phyloP scores from a whole-genome alignment of 106 monocot genomes.

The Posidonia australis region DNA sequence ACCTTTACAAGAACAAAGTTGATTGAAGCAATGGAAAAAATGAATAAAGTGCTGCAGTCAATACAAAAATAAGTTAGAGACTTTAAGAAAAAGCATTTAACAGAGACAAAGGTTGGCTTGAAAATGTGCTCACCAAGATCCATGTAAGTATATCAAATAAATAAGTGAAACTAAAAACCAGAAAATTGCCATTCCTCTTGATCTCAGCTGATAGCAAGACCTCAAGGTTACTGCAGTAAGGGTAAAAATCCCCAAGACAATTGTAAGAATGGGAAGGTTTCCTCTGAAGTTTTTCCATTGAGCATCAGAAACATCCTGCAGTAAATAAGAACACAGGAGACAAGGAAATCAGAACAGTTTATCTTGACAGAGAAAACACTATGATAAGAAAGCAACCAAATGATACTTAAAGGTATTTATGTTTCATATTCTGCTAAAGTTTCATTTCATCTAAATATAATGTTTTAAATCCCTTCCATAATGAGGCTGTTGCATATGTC shows the following conservation, averaged over 20 bases:
- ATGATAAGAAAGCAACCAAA: neutral
- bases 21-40: constrained; percentile 50
- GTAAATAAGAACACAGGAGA: neutral
- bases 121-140: constrained; percentile 66
- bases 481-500: neutral
- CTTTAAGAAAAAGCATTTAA: constrained; percentile 6
- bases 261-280: constrained; percentile 63
- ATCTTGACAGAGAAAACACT: neutral
- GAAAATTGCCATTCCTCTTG: constrained; percentile 56
- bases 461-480: no score
- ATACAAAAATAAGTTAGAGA: constrained; percentile 13
- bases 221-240: constrained; percentile 43
- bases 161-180: constrained; percentile 66
- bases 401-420: neutral
- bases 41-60: constrained; percentile 59
- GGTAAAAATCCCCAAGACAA: constrained; percentile 60
- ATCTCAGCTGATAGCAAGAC: constrained; percentile 33
- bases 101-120: neutral
- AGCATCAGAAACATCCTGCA: constrained; percentile 81
- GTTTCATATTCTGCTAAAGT: neutral
- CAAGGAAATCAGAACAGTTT: neutral
- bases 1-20: constrained; percentile 87
- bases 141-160: constrained; percentile 81
- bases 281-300: constrained; percentile 96
- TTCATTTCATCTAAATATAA: no score